Percentiles rank a stretch among this genome's conserved stretches.
phyloP scores from a whole-genome alignment of 192 early-diverging fungal species.

The Entomortierella parvispora region DNA sequence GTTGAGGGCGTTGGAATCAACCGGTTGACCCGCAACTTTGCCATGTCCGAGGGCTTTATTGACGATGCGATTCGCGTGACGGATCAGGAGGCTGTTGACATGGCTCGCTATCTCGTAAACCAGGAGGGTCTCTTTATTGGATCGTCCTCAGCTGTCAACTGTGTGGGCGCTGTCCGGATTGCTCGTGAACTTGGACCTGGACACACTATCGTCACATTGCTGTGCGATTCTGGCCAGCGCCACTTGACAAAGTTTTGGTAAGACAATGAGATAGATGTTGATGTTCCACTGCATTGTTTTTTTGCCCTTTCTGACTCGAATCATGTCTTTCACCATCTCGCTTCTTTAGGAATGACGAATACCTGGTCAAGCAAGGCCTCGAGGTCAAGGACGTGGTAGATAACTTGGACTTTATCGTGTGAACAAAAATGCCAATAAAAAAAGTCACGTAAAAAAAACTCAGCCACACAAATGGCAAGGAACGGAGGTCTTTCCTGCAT shows the following conservation, averaged over 20 bases:
- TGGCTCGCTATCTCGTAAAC: conserved; percentile 87
- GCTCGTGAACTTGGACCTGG: conserved; percentile 87
- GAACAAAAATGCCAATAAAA: not conserved
- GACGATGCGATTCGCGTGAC: conserved; percentile 87
- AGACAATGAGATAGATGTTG: conserved; percentile 5
- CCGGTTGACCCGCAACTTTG: conserved; percentile 90
- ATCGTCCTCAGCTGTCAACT: conserved; percentile 91
- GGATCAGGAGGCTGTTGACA: conserved; percentile 89
- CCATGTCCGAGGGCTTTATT: conserved; percentile 65
- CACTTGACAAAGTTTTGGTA: conserved; percentile 97
- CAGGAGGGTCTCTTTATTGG: conserved; percentile 92
- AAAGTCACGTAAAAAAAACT: not conserved
- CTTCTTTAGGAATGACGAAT: conserved; percentile 60
- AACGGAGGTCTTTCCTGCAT: too few species aligned
- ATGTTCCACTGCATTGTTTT: not conserved
- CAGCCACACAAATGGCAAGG: not conserved
- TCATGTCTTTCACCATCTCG: not conserved
- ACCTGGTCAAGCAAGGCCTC: conserved; percentile 44
- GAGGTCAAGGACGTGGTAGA: conserved; percentile 44
- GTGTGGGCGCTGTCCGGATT: conserved; percentile 84
- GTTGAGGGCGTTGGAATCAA: conserved; percentile 98
- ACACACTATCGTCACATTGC: conserved; percentile 89
- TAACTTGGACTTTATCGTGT: conserved; percentile 42
- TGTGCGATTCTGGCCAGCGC: conserved; percentile 91
- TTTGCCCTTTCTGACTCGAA: not conserved